Base-by-base conservation (phyloP, 2,329 filamentous ascomycete genomes). In the Ilyonectria robusta region DNA sequence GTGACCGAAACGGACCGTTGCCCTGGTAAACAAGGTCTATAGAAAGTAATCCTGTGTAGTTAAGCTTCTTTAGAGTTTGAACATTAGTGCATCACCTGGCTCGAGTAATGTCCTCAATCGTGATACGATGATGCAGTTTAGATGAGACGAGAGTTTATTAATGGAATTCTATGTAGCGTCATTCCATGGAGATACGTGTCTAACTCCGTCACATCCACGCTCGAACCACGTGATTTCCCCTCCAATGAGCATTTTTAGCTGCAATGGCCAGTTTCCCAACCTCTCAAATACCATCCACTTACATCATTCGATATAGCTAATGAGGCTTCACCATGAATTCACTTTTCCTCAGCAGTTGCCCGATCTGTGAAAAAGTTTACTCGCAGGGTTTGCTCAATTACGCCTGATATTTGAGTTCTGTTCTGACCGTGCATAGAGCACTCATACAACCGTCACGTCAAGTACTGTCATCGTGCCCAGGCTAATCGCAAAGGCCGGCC, bases 391-490 rank as follows among this genome's bases (percentile, higher is more conserved):
- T 6, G 26, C n/a, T 10, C 7, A 44, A 29, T 2, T 23, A 2
- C 13, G 4, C 9, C 6, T 29, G 6, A 2, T 11, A 6, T n/a
- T 8, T 5, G 1, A 10, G 2, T 21, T 17, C 7, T 29, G 2
- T 11, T 6, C 2, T 1, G 6, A 10, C 2, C 1, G 2, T 51
- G 11, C 1, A 6, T n/a, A 76, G 75, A 73, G 21, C 59, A 72
- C 2, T 57, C 73, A 0, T 77, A 60, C 23, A 76, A 69, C 15
- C 75, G 75, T 0, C 75, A 77, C 42, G 33, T 77, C 4, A 72
- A 69, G 9, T 77, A 77, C 1, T 77, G 75, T 8, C 71, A 64
- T 0, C 71, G 71, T 10, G 75, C 75, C 1, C 72, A 76, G 17
- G n/a, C 7, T 0, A 70, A 47, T 13, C 73, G 75, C 4, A 77